These are phyloP conservation scores for Thelonectria discophora DNA, from an alignment of 2,329 filamentous ascomycete species.

Conservation along the genomic window DNA sequence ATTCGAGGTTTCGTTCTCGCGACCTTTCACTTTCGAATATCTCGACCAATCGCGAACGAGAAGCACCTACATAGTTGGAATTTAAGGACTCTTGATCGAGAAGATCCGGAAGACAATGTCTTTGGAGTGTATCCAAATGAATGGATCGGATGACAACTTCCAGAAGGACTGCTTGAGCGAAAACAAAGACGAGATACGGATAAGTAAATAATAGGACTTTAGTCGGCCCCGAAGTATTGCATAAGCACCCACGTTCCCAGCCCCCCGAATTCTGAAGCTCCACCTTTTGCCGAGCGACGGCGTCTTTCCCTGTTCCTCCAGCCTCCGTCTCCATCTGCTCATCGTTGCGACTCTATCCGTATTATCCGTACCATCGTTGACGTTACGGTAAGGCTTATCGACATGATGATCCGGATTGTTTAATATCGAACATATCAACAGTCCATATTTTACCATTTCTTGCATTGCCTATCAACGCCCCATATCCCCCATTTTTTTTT, in stretches of 20 bases:
- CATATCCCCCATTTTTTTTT: neutral
- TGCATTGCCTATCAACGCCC: neutral
- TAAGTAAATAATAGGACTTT: neutral
- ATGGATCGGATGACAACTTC: neutral
- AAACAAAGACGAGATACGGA: neutral
- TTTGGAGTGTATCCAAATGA: neutral
- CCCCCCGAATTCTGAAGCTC: conserved; percentile 11
- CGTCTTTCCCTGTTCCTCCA: conserved; percentile 38
- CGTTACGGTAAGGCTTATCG: conserved; percentile 21
- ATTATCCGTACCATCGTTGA: neutral
- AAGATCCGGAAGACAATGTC: neutral
- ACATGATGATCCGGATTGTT: conserved; percentile 16
- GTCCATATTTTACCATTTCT: neutral
- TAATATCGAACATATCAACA: neutral
- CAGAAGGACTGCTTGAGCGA: too few species aligned
- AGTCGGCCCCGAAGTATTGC: conserved; percentile 28
- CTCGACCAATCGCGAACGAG: conserved; percentile 25
- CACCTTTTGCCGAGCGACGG: conserved; percentile 33
- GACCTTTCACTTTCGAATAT: conserved; percentile 24
- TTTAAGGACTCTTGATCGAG: conserved; percentile 25
- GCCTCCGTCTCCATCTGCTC: conserved; percentile 33
- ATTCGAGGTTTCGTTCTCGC: conserved; percentile 22
- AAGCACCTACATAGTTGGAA: conserved; percentile 31
- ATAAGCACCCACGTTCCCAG: conserved; percentile 32
- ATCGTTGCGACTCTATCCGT: conserved; percentile 27